Percentiles rank a stretch among this genome's conserved stretches.
Evolutionary conservation across 352 stramenopile genomes (phyloP).

Genomic region (Globisporangium rhizosaccharum): DNA sequence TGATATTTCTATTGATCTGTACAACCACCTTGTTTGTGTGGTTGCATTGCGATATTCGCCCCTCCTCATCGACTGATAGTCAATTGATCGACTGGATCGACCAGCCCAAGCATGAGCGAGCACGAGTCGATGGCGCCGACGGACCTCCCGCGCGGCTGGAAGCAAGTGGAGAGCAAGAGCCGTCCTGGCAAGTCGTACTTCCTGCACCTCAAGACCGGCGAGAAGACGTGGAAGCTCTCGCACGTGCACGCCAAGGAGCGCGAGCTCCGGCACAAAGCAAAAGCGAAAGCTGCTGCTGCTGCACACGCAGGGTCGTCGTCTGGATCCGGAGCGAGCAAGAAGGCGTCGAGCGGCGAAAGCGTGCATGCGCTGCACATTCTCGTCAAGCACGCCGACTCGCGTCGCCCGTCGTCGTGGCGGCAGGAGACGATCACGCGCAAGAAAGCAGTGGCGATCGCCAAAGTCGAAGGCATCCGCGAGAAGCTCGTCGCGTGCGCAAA

Average conservation of each 20-base stretch:
- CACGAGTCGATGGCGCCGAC: slow-evolving; percentile 21
- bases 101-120: not conserved
- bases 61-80: not conserved
- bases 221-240: slow-evolving; percentile 86
- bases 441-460: slow-evolving; percentile 78
- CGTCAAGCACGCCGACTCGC: slow-evolving; percentile 82
- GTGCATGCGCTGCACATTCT: slow-evolving; percentile 84
- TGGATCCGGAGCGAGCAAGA: slow-evolving; percentile 8
- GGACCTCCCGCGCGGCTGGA: slow-evolving; percentile 72
- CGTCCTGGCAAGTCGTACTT: slow-evolving; percentile 82
- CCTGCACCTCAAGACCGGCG: slow-evolving; percentile 74
- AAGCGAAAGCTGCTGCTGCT: slow-evolving; percentile 14
- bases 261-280: slow-evolving; percentile 55
- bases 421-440: slow-evolving; percentile 84
- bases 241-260: slow-evolving; percentile 81
- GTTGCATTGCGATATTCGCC: not conserved
- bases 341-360: slow-evolving; percentile 19
- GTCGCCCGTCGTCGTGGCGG: slow-evolving; percentile 82
- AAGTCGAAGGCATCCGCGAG: slow-evolving; percentile 74
- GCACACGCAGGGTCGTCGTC: not conserved
- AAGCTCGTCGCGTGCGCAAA: slow-evolving; percentile 71
- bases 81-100: not conserved
- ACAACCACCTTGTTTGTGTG: not conserved
- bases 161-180: slow-evolving; percentile 85
- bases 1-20: no score